phyloP scores from a whole-genome alignment of 129 eudicot species.

The Arctium minus region DNA sequence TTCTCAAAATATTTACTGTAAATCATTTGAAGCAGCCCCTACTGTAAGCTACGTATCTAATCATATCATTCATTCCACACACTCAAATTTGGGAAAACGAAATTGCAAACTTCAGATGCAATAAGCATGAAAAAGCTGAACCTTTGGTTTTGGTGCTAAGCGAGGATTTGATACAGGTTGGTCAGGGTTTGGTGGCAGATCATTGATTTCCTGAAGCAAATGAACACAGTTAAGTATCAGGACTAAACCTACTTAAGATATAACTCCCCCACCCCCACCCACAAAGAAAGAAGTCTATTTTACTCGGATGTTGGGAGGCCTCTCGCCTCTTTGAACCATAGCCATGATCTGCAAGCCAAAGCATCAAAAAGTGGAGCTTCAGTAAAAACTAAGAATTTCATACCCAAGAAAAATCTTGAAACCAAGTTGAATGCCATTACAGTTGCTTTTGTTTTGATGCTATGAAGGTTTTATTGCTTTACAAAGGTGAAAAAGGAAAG shows the following conservation, averaged over 20 bases:
- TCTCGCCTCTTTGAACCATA: constrained; percentile 97
- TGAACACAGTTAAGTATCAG: constrained; percentile 1
- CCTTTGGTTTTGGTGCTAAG: constrained; percentile 80
- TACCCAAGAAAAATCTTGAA: background rate
- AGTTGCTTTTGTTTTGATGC: background rate
- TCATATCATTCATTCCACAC: background rate
- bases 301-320: constrained; percentile 85
- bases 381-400: background rate
- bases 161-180: constrained; percentile 87
- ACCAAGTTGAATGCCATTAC: background rate
- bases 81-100: background rate
- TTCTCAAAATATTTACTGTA: background rate
- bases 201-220: constrained; percentile 70
- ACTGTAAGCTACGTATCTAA: background rate
- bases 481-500: background rate
- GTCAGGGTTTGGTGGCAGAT: constrained; percentile 91
- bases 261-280: background rate
- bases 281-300: background rate
- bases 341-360: constrained; percentile 66
- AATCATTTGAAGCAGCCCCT: background rate
- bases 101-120: background rate
- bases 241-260: background rate
- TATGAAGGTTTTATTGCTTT: background rate
- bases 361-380: constrained; percentile 1
- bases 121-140: constrained; percentile 13